These are phyloP conservation scores for Homolaphlyctis polyrhiza DNA, from an alignment of 371 early-diverging fungal species.

Conservation along the genomic window DNA sequence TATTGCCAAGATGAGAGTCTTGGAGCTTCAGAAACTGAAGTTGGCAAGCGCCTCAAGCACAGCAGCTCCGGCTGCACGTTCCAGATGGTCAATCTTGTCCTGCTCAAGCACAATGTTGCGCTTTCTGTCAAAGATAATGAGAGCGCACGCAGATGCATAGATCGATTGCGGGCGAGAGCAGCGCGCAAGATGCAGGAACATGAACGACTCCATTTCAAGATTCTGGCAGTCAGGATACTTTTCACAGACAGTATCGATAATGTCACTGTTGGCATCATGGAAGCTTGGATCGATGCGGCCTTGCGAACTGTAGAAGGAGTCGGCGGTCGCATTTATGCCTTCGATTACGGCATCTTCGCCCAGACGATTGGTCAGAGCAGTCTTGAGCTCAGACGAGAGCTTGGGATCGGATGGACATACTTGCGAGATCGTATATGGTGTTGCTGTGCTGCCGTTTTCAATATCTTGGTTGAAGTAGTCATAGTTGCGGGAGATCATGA, in stretches of 20 bases:
- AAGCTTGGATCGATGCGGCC: conserved; percentile 75
- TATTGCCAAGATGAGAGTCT: background rate
- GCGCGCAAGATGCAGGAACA: conserved; percentile 77
- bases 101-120: conserved; percentile 68
- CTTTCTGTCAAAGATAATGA: conserved; percentile 80
- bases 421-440: conserved; percentile 66
- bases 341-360: conserved; percentile 55
- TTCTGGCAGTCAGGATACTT: conserved; percentile 61
- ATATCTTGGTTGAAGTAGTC: conserved; percentile 58
- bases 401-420: conserved; percentile 55
- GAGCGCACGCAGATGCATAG: conserved; percentile 73
- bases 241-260: conserved; percentile 46
- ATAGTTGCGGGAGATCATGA: conserved; percentile 70
- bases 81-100: conserved; percentile 53
- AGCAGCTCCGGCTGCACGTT: conserved; percentile 62
- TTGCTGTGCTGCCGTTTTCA: conserved; percentile 1
- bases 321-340: conserved; percentile 80
- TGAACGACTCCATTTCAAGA: conserved; percentile 90
- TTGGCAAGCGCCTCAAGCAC: conserved; percentile 66
- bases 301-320: conserved; percentile 90
- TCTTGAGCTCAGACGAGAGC: conserved; percentile 38
- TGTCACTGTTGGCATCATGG: conserved; percentile 67
- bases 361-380: conserved; percentile 7
- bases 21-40: background rate
- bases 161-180: conserved; percentile 34